phyloP scores from a whole-genome alignment of 306 rosid species.

The Comarum palustre region DNA sequence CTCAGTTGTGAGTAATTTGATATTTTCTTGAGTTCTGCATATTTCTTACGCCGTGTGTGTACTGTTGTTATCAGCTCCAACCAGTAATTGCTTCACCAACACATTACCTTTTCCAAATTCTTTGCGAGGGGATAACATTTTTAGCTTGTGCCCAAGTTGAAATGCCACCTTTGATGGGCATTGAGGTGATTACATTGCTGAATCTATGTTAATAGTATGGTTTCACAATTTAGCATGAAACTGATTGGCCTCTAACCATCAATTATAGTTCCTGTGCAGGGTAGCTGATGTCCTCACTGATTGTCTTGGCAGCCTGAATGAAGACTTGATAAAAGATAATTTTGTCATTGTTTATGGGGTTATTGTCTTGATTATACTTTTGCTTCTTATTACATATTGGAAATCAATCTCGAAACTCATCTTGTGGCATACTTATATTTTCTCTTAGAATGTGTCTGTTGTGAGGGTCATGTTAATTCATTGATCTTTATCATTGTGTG shows the following conservation, averaged over 20 bases:
- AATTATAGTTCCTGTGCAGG: conserved; percentile 86
- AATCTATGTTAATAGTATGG: background rate
- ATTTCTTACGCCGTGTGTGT: background rate
- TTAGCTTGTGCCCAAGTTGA: conserved; percentile 96
- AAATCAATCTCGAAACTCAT: background rate
- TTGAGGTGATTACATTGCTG: conserved; percentile 52
- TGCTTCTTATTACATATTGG: conserved; percentile 7
- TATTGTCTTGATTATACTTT: conserved; percentile 15
- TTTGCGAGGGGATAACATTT: conserved; percentile 85
- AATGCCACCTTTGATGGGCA: conserved; percentile 96
- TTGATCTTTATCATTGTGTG: background rate
- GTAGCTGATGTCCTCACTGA: conserved; percentile 87
- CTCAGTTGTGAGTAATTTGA: background rate
- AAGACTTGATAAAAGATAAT: conserved; percentile 81
- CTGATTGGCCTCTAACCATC: conserved; percentile 32
- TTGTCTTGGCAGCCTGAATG: conserved; percentile 89
- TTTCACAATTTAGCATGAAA: background rate
- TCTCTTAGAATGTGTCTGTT: background rate
- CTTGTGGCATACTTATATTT: background rate
- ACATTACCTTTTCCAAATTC: conserved; percentile 88
- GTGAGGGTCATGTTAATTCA: background rate
- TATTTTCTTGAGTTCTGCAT: background rate
- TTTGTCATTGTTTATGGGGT: conserved; percentile 91
- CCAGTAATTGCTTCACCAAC: conserved; percentile 96
- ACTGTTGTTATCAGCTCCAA: conserved; percentile 49